Conservation (phyloP, 1,284 basidiomycete species). For the Grifola frondosa region DNA sequence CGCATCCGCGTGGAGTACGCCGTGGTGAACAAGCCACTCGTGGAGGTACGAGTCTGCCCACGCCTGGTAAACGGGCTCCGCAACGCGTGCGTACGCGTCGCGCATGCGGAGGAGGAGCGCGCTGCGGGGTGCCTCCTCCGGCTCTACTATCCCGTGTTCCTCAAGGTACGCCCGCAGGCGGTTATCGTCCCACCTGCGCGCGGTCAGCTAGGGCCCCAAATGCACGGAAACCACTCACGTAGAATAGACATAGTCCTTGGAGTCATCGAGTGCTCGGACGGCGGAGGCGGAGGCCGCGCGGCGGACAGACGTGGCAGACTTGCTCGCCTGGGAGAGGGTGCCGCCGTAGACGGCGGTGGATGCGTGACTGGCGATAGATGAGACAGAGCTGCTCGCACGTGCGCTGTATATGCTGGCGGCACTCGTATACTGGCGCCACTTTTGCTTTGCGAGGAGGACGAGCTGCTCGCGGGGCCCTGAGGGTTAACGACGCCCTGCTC, state of each 20-base stretch:
- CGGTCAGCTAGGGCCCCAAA: not conserved
- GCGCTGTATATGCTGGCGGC: constrained; percentile 35
- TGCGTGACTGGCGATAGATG: constrained; percentile 36
- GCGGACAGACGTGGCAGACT: constrained; percentile 37
- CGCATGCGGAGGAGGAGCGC: constrained; percentile 71
- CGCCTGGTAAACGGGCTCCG: constrained; percentile 71
- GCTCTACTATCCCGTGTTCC: constrained; percentile 68
- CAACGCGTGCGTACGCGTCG: constrained; percentile 62
- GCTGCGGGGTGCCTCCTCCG: constrained; percentile 56
- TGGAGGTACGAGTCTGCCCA: constrained; percentile 86
- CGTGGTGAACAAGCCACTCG: constrained; percentile 82
- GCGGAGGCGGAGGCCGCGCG: constrained; percentile 53
- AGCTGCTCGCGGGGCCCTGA: constrained; percentile 77
- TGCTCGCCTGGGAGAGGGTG: constrained; percentile 46
- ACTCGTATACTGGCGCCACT: constrained; percentile 57
- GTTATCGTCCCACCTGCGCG: constrained; percentile 71
- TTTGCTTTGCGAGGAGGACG: constrained; percentile 71
- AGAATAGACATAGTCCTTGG: constrained; percentile 86
- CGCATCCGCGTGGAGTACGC: constrained; percentile 58
- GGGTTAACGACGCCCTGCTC: constrained; percentile 85
- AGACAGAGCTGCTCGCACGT: constrained; percentile 41
- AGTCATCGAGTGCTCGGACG: constrained; percentile 60
- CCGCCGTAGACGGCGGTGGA: constrained; percentile 63
- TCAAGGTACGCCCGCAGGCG: constrained; percentile 70
- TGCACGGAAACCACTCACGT: constrained; percentile 32